Percentiles rank a stretch among this genome's conserved stretches.
These are phyloP conservation scores for Botrytis sinoallii DNA, from an alignment of 2,329 filamentous ascomycete species.

Conservation along the genomic window DNA sequence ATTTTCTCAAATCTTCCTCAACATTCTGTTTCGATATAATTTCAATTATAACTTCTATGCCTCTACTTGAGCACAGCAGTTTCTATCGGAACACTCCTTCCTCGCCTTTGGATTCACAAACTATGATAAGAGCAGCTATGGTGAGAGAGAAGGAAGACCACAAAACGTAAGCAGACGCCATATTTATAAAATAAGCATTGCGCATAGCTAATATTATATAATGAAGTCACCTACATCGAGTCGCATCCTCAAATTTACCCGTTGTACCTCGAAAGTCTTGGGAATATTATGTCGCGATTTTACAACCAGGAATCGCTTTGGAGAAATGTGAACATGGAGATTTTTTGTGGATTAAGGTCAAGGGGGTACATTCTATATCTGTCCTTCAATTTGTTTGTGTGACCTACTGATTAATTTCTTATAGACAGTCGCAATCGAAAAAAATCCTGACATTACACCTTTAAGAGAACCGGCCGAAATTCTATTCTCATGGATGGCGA, in stretches of 20 bases:
- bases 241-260: constrained; percentile 3
- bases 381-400: too few relatives aligned
- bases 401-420: not conserved
- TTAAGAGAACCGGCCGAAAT: not conserved
- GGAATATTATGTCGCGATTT: constrained; percentile 4
- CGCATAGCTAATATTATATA: not conserved
- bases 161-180: not conserved
- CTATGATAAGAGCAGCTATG: not conserved
- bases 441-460: not conserved
- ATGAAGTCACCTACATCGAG: not conserved
- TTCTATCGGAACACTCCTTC: not conserved
- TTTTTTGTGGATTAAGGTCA: constrained; percentile 2
- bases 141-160: not conserved
- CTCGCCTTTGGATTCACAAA: not conserved
- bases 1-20: not conserved
- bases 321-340: not conserved
- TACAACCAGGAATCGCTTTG: not conserved
- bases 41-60: not conserved
- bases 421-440: not conserved
- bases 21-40: not conserved
- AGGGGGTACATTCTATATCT: not conserved
- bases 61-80: too few relatives aligned
- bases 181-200: not conserved
- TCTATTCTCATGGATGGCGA: not conserved
- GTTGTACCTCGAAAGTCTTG: not conserved